Evolutionary conservation across 805 yeast genomes (phyloP), one percentile per base, ranked within the genome.

Genomic region (Saccharomycopsis sp.): DNA sequence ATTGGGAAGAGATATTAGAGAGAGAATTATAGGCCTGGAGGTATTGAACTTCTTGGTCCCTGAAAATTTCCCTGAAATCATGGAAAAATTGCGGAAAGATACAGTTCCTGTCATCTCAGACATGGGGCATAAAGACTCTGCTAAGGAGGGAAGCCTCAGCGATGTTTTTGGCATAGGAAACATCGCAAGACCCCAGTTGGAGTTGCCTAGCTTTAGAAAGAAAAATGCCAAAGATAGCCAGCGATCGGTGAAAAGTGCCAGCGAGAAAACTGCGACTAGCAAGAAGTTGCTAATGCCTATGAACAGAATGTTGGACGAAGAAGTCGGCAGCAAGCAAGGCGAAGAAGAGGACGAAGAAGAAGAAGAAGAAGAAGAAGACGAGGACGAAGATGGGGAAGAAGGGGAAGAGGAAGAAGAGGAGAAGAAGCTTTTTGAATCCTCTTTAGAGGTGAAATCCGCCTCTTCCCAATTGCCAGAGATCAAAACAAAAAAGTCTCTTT

Each of bases 1-100:
- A 52, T 68, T 90, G 51, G 72, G 82, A 20, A 85, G 85, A 60
- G 96, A 90, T 70, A 79, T 90, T 23, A 76, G 87, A 63, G 92
- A 84, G 65, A 79, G 89, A 60, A 71, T 87, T 2, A 78, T 89
- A 23, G 91, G 87, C 0, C 89, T 94, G 0, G 75, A 78, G 1
- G 79, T 90, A 16, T 74, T 87, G 56, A 84, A 84, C 34, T 70
- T 79, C 18, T 73, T 90, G 62, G 78, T 80, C 57, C 84, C 83
- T 46, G 80, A 79, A 2, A 78, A 77, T 44, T 85, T 79, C 65
- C 86, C 89, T 1, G 79, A 76, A 2, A 66, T 72, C 23, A 58
- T 73, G 54, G 68, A 71, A n/a, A 60, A 63, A 34, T 65, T 64
- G n/a, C 37, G 37, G 5, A 29, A 29, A 29, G 37, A 29, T 44